Evolutionary conservation across 1,284 basidiomycete species (phyloP).

Genomic region (Ceratobasidium sp.): DNA sequence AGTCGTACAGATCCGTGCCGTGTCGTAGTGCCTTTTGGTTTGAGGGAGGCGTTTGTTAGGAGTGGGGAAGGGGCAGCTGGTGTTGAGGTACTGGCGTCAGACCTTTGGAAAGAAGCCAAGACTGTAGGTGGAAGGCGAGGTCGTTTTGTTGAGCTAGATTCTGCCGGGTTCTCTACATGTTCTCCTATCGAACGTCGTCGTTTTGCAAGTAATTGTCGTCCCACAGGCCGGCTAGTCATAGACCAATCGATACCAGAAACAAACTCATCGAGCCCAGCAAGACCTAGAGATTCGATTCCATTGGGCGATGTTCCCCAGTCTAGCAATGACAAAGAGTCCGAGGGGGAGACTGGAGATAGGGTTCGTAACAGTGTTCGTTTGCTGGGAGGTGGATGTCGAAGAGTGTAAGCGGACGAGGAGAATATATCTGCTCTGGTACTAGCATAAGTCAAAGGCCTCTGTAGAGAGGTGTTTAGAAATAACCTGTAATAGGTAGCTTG

Average conservation of each 20-base stretch:
- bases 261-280: constrained; percentile 33
- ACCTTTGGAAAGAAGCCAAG: neutral
- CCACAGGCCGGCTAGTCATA: neutral
- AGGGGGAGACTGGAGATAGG: constrained; percentile 1
- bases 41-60: neutral
- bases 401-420: constrained; percentile 2
- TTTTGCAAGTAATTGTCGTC: neutral
- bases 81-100: neutral
- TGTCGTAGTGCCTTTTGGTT: neutral
- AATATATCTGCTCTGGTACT: constrained; percentile 20
- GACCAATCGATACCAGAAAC: constrained; percentile 17
- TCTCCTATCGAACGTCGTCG: constrained; percentile 19
- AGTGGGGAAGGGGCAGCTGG: neutral
- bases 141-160: constrained; percentile 8
- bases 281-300: neutral
- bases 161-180: neutral
- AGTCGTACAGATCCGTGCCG: constrained; percentile 7
- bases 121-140: neutral
- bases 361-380: constrained; percentile 20
- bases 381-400: constrained; percentile 6
- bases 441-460: constrained; percentile 22
- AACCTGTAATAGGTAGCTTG: constrained; percentile 19
- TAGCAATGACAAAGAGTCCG: constrained; percentile 7
- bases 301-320: constrained; percentile 22
- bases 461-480: constrained; percentile 2